phyloP scores from a whole-genome alignment of 345 rosid genomes.

The Viola odorata region DNA sequence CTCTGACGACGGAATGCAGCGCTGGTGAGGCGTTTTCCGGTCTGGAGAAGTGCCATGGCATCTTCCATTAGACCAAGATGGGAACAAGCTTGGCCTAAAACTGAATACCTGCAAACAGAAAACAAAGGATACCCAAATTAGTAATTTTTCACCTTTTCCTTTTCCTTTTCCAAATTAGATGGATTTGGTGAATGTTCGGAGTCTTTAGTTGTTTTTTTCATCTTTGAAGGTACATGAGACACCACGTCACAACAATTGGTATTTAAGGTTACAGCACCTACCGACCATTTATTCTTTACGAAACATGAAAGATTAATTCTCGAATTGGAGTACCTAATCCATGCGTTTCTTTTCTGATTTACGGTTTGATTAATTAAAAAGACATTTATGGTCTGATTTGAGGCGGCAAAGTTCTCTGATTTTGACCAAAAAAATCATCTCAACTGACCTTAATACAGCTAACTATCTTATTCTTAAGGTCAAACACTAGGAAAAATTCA shows the following conservation, averaged over 20 bases:
- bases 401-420: background rate
- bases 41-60: slow-evolving; percentile 89
- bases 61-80: slow-evolving; percentile 95
- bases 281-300: too few species aligned
- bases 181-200: too few species aligned
- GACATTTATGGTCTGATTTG: background rate
- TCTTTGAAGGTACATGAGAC: too few species aligned
- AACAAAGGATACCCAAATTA: too few species aligned
- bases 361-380: background rate
- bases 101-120: slow-evolving; percentile 46
- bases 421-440: background rate
- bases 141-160: too few species aligned
- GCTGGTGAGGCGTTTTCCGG: slow-evolving; percentile 83
- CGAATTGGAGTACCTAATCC: too few species aligned
- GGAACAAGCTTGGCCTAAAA: slow-evolving; percentile 88
- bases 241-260: too few species aligned
- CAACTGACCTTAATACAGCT: too few species aligned
- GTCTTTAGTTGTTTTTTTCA: too few species aligned
- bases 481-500: background rate
- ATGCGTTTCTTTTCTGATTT: background rate
- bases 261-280: too few species aligned
- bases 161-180: too few species aligned
- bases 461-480: background rate
- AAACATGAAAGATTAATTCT: too few species aligned
- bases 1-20: slow-evolving; percentile 94